These are phyloP conservation scores for Acidomyces sp. DNA, from an alignment of 495 filamentous ascomycete genomes.

Conservation along the genomic window DNA sequence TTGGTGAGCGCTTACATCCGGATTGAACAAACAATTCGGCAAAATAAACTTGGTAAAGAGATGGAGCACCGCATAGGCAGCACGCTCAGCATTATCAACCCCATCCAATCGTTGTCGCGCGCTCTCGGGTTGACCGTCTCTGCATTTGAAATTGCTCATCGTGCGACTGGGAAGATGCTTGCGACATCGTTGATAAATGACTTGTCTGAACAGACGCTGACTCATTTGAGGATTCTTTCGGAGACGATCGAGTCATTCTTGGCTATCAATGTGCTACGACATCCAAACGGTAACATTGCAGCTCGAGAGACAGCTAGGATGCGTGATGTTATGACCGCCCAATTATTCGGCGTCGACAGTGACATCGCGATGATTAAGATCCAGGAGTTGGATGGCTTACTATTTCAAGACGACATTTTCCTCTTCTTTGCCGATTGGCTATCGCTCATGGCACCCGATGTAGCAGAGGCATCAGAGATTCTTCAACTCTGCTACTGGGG, in stretches of 20 bases:
- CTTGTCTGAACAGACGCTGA: constrained; percentile 66
- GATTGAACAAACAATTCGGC: constrained; percentile 60
- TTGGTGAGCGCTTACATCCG: constrained; percentile 69
- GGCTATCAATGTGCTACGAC: constrained; percentile 24
- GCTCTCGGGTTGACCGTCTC: constrained; percentile 76
- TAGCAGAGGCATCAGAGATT: constrained; percentile 68
- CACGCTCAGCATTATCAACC: constrained; percentile 49
- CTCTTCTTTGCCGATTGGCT: constrained; percentile 64
- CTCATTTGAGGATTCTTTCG: constrained; percentile 78
- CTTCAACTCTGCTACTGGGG: constrained; percentile 82
- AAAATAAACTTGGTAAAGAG: constrained; percentile 52
- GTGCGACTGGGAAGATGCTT: constrained; percentile 44
- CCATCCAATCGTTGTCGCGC: constrained; percentile 42
- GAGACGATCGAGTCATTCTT: constrained; percentile 71
- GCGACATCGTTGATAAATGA: constrained; percentile 62
- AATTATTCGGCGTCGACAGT: constrained; percentile 21
- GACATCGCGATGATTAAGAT: constrained; percentile 28
- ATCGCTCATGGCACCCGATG: constrained; percentile 51
- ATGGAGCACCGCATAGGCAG: not conserved
- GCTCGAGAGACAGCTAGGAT: constrained; percentile 2
- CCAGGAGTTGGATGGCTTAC: constrained; percentile 42
- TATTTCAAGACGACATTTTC: constrained; percentile 69
- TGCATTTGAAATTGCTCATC: constrained; percentile 80
- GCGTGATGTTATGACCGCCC: constrained; percentile 14
- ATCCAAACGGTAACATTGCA: not conserved